Percentiles rank a stretch among this genome's conserved stretches.
phyloP scores from a whole-genome alignment of 768 basidiomycete species.

The Mycena epipterygia region DNA sequence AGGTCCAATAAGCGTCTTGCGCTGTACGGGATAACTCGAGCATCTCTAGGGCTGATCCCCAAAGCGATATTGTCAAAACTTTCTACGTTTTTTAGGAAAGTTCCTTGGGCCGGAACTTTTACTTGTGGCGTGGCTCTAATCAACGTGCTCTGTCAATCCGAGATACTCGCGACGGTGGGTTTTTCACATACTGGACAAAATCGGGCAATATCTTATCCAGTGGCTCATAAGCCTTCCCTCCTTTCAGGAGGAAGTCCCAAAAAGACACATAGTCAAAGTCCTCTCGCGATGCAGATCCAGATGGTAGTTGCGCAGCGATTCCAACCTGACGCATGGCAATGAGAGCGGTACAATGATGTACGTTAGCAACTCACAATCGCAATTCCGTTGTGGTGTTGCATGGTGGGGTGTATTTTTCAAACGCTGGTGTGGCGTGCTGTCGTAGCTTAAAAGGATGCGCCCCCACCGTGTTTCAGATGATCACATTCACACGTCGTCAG shows the following conservation, averaged over 20 bases:
- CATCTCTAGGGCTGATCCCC: conserved; percentile 21
- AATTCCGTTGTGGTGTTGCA: background rate
- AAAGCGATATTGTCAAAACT: conserved; percentile 27
- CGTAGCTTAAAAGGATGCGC: no score
- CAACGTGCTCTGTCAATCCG: background rate
- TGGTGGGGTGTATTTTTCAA: no score
- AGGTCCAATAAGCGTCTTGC: conserved; percentile 22
- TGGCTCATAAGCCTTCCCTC: conserved; percentile 22
- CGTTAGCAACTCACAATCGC: conserved; percentile 14
- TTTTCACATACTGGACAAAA: conserved; percentile 7
- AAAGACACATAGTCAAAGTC: conserved; percentile 29
- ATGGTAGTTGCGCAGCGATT: conserved; percentile 26
- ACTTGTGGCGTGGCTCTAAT: conserved; percentile 12
- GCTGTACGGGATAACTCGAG: conserved; percentile 22
- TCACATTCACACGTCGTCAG: no score
- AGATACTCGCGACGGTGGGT: conserved; percentile 9
- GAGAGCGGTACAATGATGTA: background rate
- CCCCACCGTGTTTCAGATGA: no score
- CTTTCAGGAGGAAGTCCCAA: conserved; percentile 17
- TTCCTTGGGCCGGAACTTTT: conserved; percentile 21
- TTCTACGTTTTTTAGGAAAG: conserved; percentile 16
- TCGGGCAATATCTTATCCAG: conserved; percentile 17
- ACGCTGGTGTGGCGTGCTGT: no score
- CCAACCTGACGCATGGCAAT: conserved; percentile 21
- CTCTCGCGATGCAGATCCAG: conserved; percentile 6